These are phyloP conservation scores for Epichloe gansuensis DNA, from an alignment of 2,329 filamentous ascomycete species.

Conservation along the genomic window DNA sequence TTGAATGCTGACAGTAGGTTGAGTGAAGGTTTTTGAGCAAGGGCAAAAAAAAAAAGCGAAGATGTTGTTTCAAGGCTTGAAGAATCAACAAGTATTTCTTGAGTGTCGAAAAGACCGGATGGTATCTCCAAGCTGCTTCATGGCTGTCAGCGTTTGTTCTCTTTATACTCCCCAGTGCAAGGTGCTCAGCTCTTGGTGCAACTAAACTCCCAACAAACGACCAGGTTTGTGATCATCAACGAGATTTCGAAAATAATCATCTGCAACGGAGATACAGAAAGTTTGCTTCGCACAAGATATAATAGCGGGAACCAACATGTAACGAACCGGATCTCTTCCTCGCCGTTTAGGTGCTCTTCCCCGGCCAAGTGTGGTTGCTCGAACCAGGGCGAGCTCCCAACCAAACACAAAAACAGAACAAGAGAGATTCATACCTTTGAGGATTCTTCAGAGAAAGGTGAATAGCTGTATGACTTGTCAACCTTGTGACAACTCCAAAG, in stretches of 20 bases:
- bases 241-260: not conserved
- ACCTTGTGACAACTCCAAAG: not conserved
- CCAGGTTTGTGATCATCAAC: not conserved
- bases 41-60: not conserved
- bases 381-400: not conserved
- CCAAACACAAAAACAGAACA: not conserved
- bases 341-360: not conserved
- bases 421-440: slow-evolving; percentile 2
- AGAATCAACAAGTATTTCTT: not conserved
- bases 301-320: not conserved
- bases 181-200: not conserved
- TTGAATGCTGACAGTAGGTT: not conserved
- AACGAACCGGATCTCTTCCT: not conserved
- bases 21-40: not conserved
- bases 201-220: not conserved
- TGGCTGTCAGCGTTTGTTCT: not conserved
- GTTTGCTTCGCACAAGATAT: slow-evolving; percentile 1
- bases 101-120: not conserved
- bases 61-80: not conserved
- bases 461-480: not conserved
- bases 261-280: not conserved
- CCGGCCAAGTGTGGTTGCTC: not conserved
- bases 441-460: not conserved
- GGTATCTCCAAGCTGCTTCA: not conserved
- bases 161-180: not conserved